These are phyloP conservation scores for Liquidambar formosana DNA, from an alignment of 164 flowering plant species.

Conservation along the genomic window DNA sequence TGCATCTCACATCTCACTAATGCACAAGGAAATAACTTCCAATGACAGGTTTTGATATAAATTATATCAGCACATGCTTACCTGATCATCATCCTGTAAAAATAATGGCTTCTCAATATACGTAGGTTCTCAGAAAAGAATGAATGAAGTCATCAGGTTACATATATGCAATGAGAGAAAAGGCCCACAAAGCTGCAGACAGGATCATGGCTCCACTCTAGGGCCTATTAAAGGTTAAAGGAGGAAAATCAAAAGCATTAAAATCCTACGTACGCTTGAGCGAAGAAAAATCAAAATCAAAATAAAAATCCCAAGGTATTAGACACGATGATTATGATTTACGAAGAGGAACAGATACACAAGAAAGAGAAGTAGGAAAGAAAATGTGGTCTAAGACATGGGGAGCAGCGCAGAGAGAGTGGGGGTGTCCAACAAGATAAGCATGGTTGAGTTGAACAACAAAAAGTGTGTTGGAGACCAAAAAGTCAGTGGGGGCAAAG, in stretches of 20 bases:
- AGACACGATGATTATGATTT: slow-evolving; percentile 19
- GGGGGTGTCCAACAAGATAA: too few species aligned
- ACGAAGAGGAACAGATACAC: neutral
- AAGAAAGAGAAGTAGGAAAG: too few species aligned
- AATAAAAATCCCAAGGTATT: neutral
- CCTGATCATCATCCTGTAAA: too few species aligned
- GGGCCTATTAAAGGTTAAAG: slow-evolving; percentile 7
- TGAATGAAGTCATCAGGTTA: too few species aligned
- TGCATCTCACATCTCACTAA: too few species aligned
- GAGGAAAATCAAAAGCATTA: slow-evolving; percentile 26
- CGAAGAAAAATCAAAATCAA: neutral
- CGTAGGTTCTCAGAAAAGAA: too few species aligned
- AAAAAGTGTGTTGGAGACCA: slow-evolving; percentile 3
- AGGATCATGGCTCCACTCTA: slow-evolving; percentile 21
- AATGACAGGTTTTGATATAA: too few species aligned
- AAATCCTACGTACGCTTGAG: slow-evolving; percentile 20
- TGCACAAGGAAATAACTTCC: too few species aligned
- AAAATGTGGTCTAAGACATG: neutral
- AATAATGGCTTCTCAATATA: too few species aligned
- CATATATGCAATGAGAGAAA: neutral
- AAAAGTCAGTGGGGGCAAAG: slow-evolving; percentile 14
- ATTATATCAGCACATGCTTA: too few species aligned
- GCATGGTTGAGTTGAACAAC: too few species aligned
- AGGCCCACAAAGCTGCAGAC: slow-evolving; percentile 14
- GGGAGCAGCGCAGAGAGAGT: too few species aligned